Evolutionary conservation across 345 rosid genomes (phyloP).

Genomic region (Gossypium rotundifolium): DNA sequence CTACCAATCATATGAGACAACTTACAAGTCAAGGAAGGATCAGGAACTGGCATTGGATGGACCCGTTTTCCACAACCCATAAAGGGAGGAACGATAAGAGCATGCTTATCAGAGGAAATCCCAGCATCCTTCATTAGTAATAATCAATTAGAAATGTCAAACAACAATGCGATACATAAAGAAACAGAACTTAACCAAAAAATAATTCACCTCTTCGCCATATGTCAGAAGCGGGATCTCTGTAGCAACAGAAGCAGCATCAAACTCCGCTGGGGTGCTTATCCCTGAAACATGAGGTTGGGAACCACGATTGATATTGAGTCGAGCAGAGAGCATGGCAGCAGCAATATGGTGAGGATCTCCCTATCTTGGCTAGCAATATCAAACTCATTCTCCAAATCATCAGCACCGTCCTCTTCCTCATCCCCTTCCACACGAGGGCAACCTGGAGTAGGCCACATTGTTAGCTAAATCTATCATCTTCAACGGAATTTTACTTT

Average conservation of each 20-base stretch:
- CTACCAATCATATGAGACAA: conserved; percentile 1
- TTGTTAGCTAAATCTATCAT: not conserved
- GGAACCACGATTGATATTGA: conserved; percentile 38
- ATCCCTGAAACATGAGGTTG: conserved; percentile 25
- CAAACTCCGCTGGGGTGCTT: conserved; percentile 40
- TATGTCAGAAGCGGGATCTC: conserved; percentile 69
- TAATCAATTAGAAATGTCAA: not conserved
- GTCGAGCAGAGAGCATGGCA: conserved; percentile 40
- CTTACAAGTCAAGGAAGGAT: conserved; percentile 54
- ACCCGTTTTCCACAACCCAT: conserved; percentile 42
- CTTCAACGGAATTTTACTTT: not conserved
- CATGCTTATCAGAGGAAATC: conserved; percentile 68
- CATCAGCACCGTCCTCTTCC: conserved; percentile 65
- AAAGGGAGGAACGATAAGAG: conserved; percentile 67
- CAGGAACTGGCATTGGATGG: conserved; percentile 47
- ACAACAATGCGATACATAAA: not conserved
- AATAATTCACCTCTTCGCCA: conserved; percentile 52
- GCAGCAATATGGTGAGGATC: conserved; percentile 45
- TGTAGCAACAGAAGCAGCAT: conserved; percentile 44
- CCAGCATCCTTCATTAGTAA: conserved; percentile 48
- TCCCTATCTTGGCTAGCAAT: conserved; percentile 23
- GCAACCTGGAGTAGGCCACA: conserved; percentile 38
- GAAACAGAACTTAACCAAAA: not conserved
- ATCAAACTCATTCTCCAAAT: conserved; percentile 57
- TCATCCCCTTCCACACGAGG: conserved; percentile 67